A percentile compares a stretch with the other conserved stretches of the same genome.
These are phyloP conservation scores for Ustilago cynodontis DNA, from an alignment of 1,284 basidiomycete species.

Conservation along the genomic window DNA sequence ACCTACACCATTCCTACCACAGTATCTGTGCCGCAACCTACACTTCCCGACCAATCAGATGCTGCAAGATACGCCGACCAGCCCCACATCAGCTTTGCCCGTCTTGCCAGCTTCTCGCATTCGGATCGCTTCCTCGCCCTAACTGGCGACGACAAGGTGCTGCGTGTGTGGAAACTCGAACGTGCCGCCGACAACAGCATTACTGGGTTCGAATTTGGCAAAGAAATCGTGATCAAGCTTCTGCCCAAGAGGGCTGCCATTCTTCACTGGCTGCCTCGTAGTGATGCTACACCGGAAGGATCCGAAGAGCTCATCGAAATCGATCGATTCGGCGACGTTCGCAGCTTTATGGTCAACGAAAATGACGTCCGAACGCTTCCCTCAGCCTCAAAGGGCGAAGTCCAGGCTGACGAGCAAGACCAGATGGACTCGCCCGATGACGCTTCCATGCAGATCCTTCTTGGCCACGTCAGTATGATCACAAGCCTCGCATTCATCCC, in stretches of 20 bases:
- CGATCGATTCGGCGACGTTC: conserved; percentile 64
- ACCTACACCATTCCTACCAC: conserved; percentile 39
- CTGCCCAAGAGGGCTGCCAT: conserved; percentile 64
- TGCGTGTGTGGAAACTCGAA: conserved; percentile 58
- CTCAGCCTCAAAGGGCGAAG: background rate
- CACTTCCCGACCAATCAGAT: conserved; percentile 51
- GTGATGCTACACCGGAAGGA: conserved; percentile 19
- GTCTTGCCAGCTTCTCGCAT: conserved; percentile 57
- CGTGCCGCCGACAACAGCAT: conserved; percentile 11
- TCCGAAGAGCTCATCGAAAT: conserved; percentile 58
- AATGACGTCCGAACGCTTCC: conserved; percentile 25
- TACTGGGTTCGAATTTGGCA: conserved; percentile 38
- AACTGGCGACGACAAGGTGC: conserved; percentile 65
- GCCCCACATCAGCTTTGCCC: conserved; percentile 54
- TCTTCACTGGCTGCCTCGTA: conserved; percentile 53
- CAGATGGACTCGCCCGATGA: conserved; percentile 53
- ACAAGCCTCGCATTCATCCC: conserved; percentile 59
- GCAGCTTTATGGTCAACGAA: conserved; percentile 50
- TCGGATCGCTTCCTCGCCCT: conserved; percentile 56
- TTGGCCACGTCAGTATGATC: conserved; percentile 66
- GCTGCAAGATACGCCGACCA: conserved; percentile 38
- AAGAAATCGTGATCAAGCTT: conserved; percentile 55
- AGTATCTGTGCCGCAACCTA: conserved; percentile 49
- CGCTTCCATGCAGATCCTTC: conserved; percentile 49
- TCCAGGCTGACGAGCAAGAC: conserved; percentile 35